phyloP scores from a whole-genome alignment of 176 grass and related monocot species.

The Thinopyrum elongatum region DNA sequence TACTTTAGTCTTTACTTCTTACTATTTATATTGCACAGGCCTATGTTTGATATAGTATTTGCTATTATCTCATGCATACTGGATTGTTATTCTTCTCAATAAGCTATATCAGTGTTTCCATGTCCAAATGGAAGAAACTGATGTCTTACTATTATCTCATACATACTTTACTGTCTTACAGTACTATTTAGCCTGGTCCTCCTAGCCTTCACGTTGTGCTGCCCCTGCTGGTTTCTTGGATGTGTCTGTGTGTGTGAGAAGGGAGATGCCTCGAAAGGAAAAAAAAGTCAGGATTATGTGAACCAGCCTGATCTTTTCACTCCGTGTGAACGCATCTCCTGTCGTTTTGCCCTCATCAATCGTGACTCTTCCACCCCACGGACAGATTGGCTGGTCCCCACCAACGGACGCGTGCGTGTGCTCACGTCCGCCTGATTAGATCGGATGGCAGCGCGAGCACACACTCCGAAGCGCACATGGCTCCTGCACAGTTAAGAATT shows the following conservation, averaged over 20 bases:
- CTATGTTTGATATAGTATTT: conserved; percentile 2
- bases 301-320: background rate
- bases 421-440: background rate
- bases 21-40: conserved; percentile 23
- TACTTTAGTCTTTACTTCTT: conserved; percentile 1
- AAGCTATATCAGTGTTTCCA: conserved; percentile 1
- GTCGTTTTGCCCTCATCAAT: background rate
- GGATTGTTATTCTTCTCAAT: background rate
- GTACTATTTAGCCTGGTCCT: background rate
- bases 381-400: background rate
- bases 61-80: conserved; percentile 12
- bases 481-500: background rate
- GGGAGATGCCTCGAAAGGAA: background rate
- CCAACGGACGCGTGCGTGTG: background rate
- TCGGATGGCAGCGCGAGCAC: background rate
- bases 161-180: background rate
- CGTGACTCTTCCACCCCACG: background rate
- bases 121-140: background rate
- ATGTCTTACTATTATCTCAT: background rate
- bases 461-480: background rate
- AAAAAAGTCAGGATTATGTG: background rate
- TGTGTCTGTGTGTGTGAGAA: background rate
- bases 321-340: background rate
- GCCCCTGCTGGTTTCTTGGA: too few relatives aligned
- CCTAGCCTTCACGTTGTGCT: too few relatives aligned